These are phyloP conservation scores for Talaromyces thailandensis DNA, from an alignment of 495 filamentous ascomycete species.

Conservation along the genomic window DNA sequence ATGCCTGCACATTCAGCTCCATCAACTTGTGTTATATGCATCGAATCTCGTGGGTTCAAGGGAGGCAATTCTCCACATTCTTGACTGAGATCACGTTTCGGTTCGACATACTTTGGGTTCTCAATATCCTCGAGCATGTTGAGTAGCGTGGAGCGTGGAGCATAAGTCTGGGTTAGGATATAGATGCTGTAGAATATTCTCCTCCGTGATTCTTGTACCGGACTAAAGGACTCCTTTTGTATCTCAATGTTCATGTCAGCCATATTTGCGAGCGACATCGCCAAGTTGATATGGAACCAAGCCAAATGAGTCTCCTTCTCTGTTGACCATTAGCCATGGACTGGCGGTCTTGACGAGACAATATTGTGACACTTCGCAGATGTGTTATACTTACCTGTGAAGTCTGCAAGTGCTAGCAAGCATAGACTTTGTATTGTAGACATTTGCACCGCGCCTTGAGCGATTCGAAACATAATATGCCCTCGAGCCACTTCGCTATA, in stretches of 20 bases:
- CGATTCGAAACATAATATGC: constrained; percentile 3
- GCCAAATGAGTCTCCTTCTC: constrained; percentile 1
- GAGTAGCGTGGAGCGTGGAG: constrained; percentile 1
- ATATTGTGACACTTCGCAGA: not conserved
- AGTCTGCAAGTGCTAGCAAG: constrained; percentile 1
- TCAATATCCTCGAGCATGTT: constrained; percentile 7
- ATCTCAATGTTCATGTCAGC: constrained; percentile 1
- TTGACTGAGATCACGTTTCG: not conserved
- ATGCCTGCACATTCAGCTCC: not conserved
- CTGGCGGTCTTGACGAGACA: not conserved
- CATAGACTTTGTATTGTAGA: constrained; percentile 7
- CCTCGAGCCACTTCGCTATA: constrained; percentile 4
- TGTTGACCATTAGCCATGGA: not conserved
- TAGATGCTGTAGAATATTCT: constrained; percentile 4
- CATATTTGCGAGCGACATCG: not conserved
- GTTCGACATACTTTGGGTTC: constrained; percentile 3
- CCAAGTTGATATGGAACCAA: constrained; percentile 1
- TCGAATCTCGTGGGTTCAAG: not conserved
- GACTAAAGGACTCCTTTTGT: not conserved
- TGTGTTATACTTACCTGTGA: not conserved
- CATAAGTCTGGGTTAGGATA: constrained; percentile 4
- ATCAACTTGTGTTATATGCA: not conserved
- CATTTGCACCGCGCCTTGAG: not conserved
- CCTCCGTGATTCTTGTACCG: not conserved
- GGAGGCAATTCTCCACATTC: not conserved